Base-by-base conservation (phyloP, 257 asterid genomes). In the Plantago major region DNA sequence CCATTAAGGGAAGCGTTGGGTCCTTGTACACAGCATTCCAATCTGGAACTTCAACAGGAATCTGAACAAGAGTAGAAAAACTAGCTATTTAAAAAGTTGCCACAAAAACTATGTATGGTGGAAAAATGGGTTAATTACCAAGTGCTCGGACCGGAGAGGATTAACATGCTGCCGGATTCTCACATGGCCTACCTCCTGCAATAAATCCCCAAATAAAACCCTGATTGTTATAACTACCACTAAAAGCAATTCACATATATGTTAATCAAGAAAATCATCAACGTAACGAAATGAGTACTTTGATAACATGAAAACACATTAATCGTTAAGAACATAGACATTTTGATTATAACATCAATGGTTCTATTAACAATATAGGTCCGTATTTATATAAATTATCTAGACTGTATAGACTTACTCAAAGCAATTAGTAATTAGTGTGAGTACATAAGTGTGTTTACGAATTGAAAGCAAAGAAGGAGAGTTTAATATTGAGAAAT, bases 161-260 rank as follows among this genome's bases (percentile, higher is more conserved):
- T 92, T 92, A 42, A 89, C 95, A 77, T 92, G 98, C 81, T 84
- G 97, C 63, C 98, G 85, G 65, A 92, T 80, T 64, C 97, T 79
- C 55, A 92, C 77, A 80, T 84, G 95, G n/a, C 97, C 95, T 57
- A 92, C 76, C 72, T 89, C 97, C 98, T 92, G 72, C 68, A 71
- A 77, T 53, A 63, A 56, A 48, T 46, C 63, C 55, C 11, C 28
- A 7, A 26, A 51, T 7, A 51, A 15, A 49, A 16, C 3, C 11
- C 37, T 30, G 5, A 30, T 30, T 30, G 4, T 30, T 30, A 30
- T 30, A 3, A 30, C 5, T 30, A 30, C 37, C 3, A 5, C 37
- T 30, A 16, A 9, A 55, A 13, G 10, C 8, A 58, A 48, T 15
- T 51, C 9, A 19, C 22, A 11, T n/a, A n/a, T n/a, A n/a, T n/a